A percentile compares a stretch with the other conserved stretches of the same genome.
Evolutionary conservation across 768 basidiomycete genomes (phyloP).

Genomic region (Leccinellum luteum): DNA sequence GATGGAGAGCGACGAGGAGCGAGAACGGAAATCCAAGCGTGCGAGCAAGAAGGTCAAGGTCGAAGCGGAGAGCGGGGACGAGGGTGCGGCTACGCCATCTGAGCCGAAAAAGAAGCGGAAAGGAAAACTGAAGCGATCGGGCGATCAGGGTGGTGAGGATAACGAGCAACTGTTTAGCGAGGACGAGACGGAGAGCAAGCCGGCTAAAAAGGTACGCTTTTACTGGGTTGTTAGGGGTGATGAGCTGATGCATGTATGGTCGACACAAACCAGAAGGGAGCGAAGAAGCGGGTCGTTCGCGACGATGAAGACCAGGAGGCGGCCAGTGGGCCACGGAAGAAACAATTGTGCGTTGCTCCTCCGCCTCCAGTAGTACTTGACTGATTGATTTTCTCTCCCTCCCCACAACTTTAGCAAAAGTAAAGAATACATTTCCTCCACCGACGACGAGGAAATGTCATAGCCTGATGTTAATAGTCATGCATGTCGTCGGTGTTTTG

Average conservation of each 20-base stretch:
- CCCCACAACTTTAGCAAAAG: slow-evolving; percentile 61
- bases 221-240: background rate
- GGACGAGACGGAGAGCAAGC: slow-evolving; percentile 57
- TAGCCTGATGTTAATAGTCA: background rate
- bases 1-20: slow-evolving; percentile 75
- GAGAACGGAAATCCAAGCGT: slow-evolving; percentile 62
- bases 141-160: slow-evolving; percentile 49
- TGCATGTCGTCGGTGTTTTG: background rate
- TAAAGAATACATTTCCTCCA: slow-evolving; percentile 83
- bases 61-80: slow-evolving; percentile 51
- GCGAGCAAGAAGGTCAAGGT: slow-evolving; percentile 51
- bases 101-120: slow-evolving; percentile 80
- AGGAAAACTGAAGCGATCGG: slow-evolving; percentile 63
- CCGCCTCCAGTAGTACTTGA: background rate
- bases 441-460: slow-evolving; percentile 73
- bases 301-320: slow-evolving; percentile 81
- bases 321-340: slow-evolving; percentile 62
- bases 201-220: slow-evolving; percentile 61
- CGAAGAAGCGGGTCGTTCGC: slow-evolving; percentile 74
- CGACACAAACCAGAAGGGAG: slow-evolving; percentile 33
- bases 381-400: slow-evolving; percentile 1
- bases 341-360: slow-evolving; percentile 60
- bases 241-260: background rate
- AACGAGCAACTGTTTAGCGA: slow-evolving; percentile 70
- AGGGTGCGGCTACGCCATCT: slow-evolving; percentile 28